Percentiles rank a stretch among this genome's conserved stretches.
These are phyloP conservation scores for Leccinum boreale DNA, from an alignment of 768 basidiomycete genomes.

Conservation along the genomic window DNA sequence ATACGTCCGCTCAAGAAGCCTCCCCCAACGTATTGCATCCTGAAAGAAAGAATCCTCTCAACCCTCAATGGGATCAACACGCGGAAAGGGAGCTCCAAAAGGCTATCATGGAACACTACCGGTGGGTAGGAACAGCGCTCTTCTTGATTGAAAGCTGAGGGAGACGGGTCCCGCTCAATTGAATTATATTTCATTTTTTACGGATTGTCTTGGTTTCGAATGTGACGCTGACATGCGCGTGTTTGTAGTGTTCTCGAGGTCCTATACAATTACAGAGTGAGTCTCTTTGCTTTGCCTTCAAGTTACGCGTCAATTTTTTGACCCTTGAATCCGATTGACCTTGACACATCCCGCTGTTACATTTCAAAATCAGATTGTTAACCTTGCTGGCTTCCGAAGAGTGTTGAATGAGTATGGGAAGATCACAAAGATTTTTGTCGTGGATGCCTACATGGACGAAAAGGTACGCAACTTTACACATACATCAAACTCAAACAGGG, in stretches of 20 bases:
- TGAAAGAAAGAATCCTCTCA: conserved; percentile 27
- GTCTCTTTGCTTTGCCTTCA: neutral
- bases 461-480: conserved; percentile 41
- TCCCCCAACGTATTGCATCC: neutral
- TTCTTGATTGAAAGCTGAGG: neutral
- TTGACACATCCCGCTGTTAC: neutral
- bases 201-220: neutral
- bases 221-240: conserved; percentile 5
- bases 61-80: conserved; percentile 75
- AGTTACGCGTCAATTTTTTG: neutral
- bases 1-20: neutral
- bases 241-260: conserved; percentile 66
- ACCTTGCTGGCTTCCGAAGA: conserved; percentile 86
- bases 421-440: conserved; percentile 65
- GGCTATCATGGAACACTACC: conserved; percentile 80
- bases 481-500: neutral
- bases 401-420: conserved; percentile 87
- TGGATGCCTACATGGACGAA: conserved; percentile 79
- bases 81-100: conserved; percentile 83
- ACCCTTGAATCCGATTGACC: neutral
- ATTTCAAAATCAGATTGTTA: conserved; percentile 59
- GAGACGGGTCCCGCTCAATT: neutral
- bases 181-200: neutral
- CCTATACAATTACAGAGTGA: conserved; percentile 84
- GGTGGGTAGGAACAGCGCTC: conserved; percentile 34